Percentiles rank a stretch among this genome's conserved stretches.
phyloP scores from a whole-genome alignment of 2,329 filamentous ascomycete genomes.

The Colletotrichum godetiae region DNA sequence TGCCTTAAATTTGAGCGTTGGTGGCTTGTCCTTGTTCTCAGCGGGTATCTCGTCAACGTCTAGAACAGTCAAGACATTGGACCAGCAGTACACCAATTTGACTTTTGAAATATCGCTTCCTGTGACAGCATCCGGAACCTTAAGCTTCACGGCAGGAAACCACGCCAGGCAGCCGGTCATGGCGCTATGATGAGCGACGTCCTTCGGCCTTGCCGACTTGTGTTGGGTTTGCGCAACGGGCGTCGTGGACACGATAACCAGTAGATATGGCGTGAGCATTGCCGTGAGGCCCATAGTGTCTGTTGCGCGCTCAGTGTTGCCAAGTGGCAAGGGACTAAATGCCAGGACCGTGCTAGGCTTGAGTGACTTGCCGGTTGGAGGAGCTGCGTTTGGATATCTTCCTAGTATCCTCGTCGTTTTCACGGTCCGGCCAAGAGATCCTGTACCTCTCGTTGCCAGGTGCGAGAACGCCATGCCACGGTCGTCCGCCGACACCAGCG shows the following conservation, averaged over 20 bases:
- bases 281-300: constrained; percentile 92
- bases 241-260: constrained; percentile 97
- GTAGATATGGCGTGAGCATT: constrained; percentile 92
- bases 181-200: constrained; percentile 87
- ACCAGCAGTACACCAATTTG: constrained; percentile 98
- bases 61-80: constrained; percentile 93
- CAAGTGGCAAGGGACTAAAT: constrained; percentile 89
- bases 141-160: constrained; percentile 96
- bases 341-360: constrained; percentile 96
- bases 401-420: constrained; percentile 93
- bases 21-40: constrained; percentile 80
- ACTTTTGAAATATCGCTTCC: constrained; percentile 79
- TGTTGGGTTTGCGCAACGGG: constrained; percentile 96
- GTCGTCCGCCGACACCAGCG: constrained; percentile 93
- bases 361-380: constrained; percentile 72
- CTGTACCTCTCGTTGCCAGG: constrained; percentile 90
- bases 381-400: constrained; percentile 81
- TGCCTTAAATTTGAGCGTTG: constrained; percentile 81
- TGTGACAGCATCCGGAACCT: constrained; percentile 75
- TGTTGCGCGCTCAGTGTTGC: constrained; percentile 91
- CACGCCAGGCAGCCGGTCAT: constrained; percentile 95
- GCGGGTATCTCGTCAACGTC: constrained; percentile 82
- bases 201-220: constrained; percentile 91
- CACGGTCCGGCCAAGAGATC: constrained; percentile 84
- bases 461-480: constrained; percentile 98